Conservation (phyloP, 1,284 basidiomycete species). For the Bjerkandera adusta region DNA sequence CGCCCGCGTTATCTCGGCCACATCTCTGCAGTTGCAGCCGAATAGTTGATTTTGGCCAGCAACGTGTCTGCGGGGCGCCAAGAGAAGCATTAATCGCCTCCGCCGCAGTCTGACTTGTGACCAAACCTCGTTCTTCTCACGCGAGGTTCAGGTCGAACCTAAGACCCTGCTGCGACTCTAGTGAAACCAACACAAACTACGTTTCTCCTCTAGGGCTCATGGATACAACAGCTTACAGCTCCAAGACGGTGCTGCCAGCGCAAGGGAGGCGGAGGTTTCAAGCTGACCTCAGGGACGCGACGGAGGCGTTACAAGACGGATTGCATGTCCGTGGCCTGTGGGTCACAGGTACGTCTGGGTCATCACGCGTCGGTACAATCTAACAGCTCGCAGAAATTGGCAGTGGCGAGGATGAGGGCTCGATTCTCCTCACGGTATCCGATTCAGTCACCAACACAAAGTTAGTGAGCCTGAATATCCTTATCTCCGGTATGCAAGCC, state of each 20-base stretch:
- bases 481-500: conserved; percentile 53
- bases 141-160: no score
- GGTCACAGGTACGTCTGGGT: conserved; percentile 37
- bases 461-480: conserved; percentile 40
- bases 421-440: conserved; percentile 45
- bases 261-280: conserved; percentile 53
- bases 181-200: no score
- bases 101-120: no score
- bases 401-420: conserved; percentile 62
- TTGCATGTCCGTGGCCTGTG: conserved; percentile 35
- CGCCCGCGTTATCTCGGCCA: no score
- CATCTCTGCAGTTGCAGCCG: no score
- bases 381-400: conserved; percentile 35
- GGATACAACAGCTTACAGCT: neutral
- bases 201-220: neutral
- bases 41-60: no score
- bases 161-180: no score
- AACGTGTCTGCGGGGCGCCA: no score
- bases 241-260: conserved; percentile 22
- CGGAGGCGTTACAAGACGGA: conserved; percentile 33
- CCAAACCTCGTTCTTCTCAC: no score
- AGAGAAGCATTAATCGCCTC: no score
- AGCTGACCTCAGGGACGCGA: conserved; percentile 49
- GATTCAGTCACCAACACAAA: conserved; percentile 30
- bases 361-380: neutral